Conservation (phyloP, 331 rosid genomes). For the Cydonia oblonga region DNA sequence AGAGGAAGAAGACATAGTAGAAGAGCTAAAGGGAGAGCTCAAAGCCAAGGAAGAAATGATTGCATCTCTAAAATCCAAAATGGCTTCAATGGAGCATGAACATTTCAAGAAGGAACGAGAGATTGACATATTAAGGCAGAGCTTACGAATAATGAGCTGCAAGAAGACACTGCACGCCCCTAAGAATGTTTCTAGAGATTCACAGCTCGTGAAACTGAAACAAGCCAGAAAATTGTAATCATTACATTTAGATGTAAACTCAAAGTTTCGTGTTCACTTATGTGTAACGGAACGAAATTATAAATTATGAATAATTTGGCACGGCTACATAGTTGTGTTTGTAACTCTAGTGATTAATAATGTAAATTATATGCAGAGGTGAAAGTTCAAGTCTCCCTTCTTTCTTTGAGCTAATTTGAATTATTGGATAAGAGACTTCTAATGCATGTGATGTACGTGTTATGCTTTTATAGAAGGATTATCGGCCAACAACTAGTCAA, state of each 20-base stretch:
- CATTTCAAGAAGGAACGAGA: constrained; percentile 53
- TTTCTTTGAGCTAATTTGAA: background rate
- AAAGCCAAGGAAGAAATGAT: constrained; percentile 57
- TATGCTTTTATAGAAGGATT: too few species aligned
- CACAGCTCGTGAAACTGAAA: constrained; percentile 7
- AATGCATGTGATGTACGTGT: too few species aligned
- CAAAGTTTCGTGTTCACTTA: background rate
- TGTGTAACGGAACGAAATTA: background rate
- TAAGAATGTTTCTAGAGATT: constrained; percentile 27
- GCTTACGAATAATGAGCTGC: constrained; percentile 70
- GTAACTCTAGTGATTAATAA: background rate
- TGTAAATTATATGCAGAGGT: background rate
- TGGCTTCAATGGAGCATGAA: constrained; percentile 48
- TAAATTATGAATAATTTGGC: background rate
- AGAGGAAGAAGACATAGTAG: constrained; percentile 57
- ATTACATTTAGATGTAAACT: background rate
- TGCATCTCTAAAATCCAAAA: constrained; percentile 25
- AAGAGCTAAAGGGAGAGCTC: constrained; percentile 45
- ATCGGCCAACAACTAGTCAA: background rate
- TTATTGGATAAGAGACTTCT: background rate
- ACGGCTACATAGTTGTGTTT: background rate
- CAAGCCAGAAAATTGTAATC: background rate
- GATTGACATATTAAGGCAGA: constrained; percentile 79
- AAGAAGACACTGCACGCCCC: constrained; percentile 30
- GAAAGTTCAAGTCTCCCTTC: background rate